Percentiles rank a stretch among this genome's conserved stretches.
phyloP scores from a whole-genome alignment of 2,329 filamentous ascomycete genomes.

The Phoma sp. region DNA sequence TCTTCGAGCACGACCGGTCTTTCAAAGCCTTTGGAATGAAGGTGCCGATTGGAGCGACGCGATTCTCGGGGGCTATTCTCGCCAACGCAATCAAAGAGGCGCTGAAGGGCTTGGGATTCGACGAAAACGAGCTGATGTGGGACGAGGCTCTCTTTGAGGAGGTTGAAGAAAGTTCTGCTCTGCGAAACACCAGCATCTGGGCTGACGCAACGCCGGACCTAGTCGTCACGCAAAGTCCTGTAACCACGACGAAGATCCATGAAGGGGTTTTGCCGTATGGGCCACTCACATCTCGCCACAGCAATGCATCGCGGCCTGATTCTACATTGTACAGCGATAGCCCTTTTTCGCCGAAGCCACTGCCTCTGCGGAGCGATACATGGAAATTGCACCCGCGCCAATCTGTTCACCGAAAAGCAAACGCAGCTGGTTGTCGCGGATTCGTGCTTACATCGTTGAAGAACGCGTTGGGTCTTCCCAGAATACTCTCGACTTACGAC shows the following conservation, averaged over 20 bases:
- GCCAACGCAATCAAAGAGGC: slow-evolving; percentile 47
- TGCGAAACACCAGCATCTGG: slow-evolving; percentile 46
- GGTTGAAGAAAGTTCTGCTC: slow-evolving; percentile 30
- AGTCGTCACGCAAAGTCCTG: slow-evolving; percentile 37
- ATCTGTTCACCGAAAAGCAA: slow-evolving; percentile 44
- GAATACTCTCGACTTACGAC: slow-evolving; percentile 48
- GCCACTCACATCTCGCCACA: neutral
- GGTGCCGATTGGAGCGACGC: slow-evolving; percentile 43
- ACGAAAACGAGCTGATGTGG: slow-evolving; percentile 49
- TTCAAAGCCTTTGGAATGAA: slow-evolving; percentile 45
- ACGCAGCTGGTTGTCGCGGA: slow-evolving; percentile 44
- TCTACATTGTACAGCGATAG: slow-evolving; percentile 19
- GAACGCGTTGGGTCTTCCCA: slow-evolving; percentile 46
- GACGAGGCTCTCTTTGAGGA: slow-evolving; percentile 50
- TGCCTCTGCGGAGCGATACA: slow-evolving; percentile 29
- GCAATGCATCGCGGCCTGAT: neutral
- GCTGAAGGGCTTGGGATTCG: slow-evolving; percentile 40
- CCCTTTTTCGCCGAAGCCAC: slow-evolving; percentile 21
- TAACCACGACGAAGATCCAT: slow-evolving; percentile 28
- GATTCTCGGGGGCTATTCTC: slow-evolving; percentile 47
- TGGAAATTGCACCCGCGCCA: slow-evolving; percentile 44
- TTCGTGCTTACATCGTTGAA: slow-evolving; percentile 50
- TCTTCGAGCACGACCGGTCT: slow-evolving; percentile 48
- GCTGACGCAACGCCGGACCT: slow-evolving; percentile 30
- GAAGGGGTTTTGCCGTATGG: slow-evolving; percentile 18